Evolutionary conservation across 441 rosid genomes (phyloP), one percentile per base, ranked within the genome.

Genomic region (Arabidopsis hybrid): DNA sequence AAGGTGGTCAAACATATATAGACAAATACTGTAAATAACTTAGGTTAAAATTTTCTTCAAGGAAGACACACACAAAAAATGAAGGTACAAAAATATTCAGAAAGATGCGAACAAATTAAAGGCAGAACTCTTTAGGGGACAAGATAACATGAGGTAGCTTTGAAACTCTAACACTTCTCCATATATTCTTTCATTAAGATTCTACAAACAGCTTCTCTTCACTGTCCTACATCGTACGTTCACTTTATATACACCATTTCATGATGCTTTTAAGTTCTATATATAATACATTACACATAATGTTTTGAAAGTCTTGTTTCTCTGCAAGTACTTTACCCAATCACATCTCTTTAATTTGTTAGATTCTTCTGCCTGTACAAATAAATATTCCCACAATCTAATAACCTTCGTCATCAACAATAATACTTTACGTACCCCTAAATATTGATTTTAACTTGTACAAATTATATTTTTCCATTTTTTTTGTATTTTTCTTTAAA

Each of bases 131-230:
- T 73, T 49, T 58, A 10, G 50, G 63, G 40, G 73, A 74, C 78
- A 67, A 74, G 73, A 60, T 74, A 73, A 67, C 73, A 67, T 52
- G 69, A 75, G 69, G 12, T 35, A 49, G 14, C 78, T 75, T 67
- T 36, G 57, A 52, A 67, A 67, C 68, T 67, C 68, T 3, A 67
- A 43, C 55, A 32, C 35, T 67, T 67, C 12, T 43, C 62, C 10
- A 18, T 52, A 40, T 74, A 66, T 67, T 67, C 73, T 67, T 60
- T 60, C 78, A 40, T 60, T 60, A 66, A 74, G 62, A 74, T 50
- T 67, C 67, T 74, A 74, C 73, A 67, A 43, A 52, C 78, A 74
- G n/a, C 57, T 75, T 75, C 73, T 67, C 60, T 42, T 67, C 68
- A 21, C 78, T 74, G 68, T 59, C 78, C 42, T 50, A 60, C 47